A percentile compares a stretch with the other conserved stretches of the same genome.
Conservation (phyloP, 1,284 basidiomycete genomes). For the Vanrija humicola region DNA sequence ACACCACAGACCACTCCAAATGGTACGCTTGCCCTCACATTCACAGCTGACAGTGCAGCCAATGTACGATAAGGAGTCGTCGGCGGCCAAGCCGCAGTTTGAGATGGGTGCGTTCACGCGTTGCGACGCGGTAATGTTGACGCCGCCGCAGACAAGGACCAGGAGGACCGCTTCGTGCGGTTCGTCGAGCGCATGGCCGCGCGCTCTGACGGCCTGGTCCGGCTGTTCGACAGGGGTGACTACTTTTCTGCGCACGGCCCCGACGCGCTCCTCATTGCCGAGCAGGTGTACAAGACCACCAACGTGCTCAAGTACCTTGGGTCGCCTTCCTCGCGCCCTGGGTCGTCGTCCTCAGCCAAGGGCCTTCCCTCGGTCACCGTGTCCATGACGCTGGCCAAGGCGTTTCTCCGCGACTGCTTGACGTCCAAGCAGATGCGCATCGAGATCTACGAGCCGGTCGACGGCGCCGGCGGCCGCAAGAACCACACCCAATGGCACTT, state of each 20-base stretch:
- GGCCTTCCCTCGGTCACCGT: conserved; percentile 73
- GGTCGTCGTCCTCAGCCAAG: conserved; percentile 31
- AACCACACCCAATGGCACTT: conserved; percentile 68
- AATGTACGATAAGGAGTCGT: conserved; percentile 47
- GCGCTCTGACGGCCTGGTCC: conserved; percentile 58
- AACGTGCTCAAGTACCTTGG: conserved; percentile 78
- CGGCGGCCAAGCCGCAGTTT: conserved; percentile 41
- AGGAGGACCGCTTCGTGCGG: conserved; percentile 69
- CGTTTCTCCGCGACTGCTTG: conserved; percentile 82
- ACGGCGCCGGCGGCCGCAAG: conserved; percentile 53
- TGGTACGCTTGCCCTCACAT: neutral
- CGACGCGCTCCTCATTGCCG: conserved; percentile 82
- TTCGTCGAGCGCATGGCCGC: conserved; percentile 66
- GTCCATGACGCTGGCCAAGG: conserved; percentile 74
- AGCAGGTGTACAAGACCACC: conserved; percentile 74
- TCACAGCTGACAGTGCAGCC: conserved; percentile 18
- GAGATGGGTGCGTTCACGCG: conserved; percentile 32
- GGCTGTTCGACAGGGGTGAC: conserved; percentile 76
- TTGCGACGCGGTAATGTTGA: neutral
- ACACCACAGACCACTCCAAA: neutral
- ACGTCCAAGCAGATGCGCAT: conserved; percentile 86
- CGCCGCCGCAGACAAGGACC: conserved; percentile 51
- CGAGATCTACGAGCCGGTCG: conserved; percentile 83
- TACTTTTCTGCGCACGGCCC: conserved; percentile 86
- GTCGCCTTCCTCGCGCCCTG: conserved; percentile 6